Evolutionary conservation across 2,329 filamentous ascomycete genomes (phyloP).

Genomic region (Curvularia hawaiiensis): DNA sequence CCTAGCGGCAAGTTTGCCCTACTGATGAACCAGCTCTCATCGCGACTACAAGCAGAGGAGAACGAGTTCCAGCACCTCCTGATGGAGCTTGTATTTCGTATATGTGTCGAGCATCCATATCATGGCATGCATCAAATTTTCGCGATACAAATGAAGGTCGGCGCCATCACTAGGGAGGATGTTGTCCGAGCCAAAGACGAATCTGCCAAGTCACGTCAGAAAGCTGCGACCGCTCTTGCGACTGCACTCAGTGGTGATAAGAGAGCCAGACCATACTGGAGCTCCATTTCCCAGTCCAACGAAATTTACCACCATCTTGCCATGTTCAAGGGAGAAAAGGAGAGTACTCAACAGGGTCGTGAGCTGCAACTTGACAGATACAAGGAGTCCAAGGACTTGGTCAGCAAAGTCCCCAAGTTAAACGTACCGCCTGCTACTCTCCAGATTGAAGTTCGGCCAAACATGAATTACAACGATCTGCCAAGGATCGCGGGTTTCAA

Average conservation of each 20-base stretch:
- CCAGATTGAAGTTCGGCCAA: conserved; percentile 74
- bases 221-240: conserved; percentile 73
- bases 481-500: conserved; percentile 77
- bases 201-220: conserved; percentile 72
- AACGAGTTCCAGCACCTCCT: conserved; percentile 78
- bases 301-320: conserved; percentile 68
- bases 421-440: conserved; percentile 88
- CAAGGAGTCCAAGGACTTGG: conserved; percentile 65
- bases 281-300: conserved; percentile 74
- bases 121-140: conserved; percentile 98
- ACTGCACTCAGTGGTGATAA: conserved; percentile 62
- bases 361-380: conserved; percentile 70
- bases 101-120: conserved; percentile 92
- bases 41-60: conserved; percentile 76
- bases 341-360: conserved; percentile 67
- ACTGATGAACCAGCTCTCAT: conserved; percentile 95
- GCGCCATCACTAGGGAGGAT: conserved; percentile 60
- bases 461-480: conserved; percentile 76
- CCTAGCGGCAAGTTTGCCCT: conserved; percentile 90
- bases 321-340: conserved; percentile 65
- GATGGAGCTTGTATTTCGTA: conserved; percentile 74
- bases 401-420: conserved; percentile 66
- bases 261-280: conserved; percentile 65
- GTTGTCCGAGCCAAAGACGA: conserved; percentile 70
- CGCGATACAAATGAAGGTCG: conserved; percentile 59